Evolutionary conservation across 371 early-diverging fungal species (phyloP).

Genomic region (Mucor mucedo): DNA sequence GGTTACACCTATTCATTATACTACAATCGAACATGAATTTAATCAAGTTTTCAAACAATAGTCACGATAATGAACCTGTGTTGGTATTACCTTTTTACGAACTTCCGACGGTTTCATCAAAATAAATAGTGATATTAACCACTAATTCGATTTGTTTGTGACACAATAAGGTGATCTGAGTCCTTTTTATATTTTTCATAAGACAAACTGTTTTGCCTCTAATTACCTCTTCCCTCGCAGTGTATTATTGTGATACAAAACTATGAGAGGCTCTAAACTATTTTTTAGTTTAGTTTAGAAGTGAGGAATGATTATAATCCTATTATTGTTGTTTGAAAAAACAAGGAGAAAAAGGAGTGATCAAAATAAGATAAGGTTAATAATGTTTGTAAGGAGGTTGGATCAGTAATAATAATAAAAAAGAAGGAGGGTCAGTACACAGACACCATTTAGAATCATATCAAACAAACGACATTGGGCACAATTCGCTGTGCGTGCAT

Average conservation of each 20-base stretch:
- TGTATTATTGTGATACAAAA: no score
- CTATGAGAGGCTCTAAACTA: no score
- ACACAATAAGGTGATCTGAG: neutral
- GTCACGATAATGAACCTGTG: no score
- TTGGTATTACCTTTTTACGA: no score
- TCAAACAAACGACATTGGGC: neutral
- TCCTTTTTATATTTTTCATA: neutral
- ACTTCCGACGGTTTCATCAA: no score
- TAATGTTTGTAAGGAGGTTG: no score
- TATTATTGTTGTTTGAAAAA: neutral
- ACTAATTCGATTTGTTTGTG: neutral
- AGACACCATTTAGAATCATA: neutral
- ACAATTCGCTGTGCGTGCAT: neutral
- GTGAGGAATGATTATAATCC: neutral
- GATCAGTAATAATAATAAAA: no score
- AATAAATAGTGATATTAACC: no score
- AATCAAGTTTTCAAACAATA: no score
- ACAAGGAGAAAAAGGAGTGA: conserved; percentile 1
- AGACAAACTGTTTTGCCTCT: neutral
- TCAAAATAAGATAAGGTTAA: neutral
- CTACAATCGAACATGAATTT: no score
- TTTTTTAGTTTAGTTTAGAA: neutral
- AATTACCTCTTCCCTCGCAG: no score
- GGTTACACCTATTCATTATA: no score
- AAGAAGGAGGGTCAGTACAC: neutral